Evolutionary conservation across 2,329 filamentous ascomycete genomes (phyloP).

Genomic region (Diaporthe destruens): DNA sequence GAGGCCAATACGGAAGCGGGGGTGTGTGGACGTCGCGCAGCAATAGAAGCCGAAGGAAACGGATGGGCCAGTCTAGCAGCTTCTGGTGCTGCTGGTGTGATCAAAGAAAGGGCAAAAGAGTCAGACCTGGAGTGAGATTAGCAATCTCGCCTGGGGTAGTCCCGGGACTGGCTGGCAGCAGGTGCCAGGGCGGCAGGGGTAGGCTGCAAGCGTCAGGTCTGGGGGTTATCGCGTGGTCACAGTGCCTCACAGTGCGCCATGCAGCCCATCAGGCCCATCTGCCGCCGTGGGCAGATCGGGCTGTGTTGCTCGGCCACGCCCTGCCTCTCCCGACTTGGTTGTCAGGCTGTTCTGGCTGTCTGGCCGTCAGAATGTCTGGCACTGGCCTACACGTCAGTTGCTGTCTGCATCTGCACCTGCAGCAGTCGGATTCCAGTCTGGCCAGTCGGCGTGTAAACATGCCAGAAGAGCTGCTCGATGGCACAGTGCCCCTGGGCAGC

Average conservation of each 20-base stretch:
- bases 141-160: conserved; percentile 39
- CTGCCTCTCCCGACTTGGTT: not conserved
- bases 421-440: conserved; percentile 16
- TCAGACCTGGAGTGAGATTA: conserved; percentile 40
- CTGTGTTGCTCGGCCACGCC: conserved; percentile 21
- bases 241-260: conserved; percentile 28
- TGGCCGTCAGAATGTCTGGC: not conserved
- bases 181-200: conserved; percentile 14
- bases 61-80: conserved; percentile 29
- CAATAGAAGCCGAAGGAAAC: conserved; percentile 36
- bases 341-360: too few species aligned
- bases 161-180: not conserved
- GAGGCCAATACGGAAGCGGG: conserved; percentile 2
- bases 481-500: conserved; percentile 31
- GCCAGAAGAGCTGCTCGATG: conserved; percentile 14
- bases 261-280: conserved; percentile 27
- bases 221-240: conserved; percentile 30
- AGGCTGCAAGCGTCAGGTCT: conserved; percentile 32
- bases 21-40: not conserved
- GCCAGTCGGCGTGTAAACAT: conserved; percentile 1
- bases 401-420: conserved; percentile 1
- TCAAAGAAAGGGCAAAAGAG: conserved; percentile 7
- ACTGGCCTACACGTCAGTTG: not conserved
- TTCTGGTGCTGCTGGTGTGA: conserved; percentile 18
- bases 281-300: conserved; percentile 11